Evolutionary conservation across 331 rosid genomes (phyloP).

Genomic region (Stylosanthes scabra): DNA sequence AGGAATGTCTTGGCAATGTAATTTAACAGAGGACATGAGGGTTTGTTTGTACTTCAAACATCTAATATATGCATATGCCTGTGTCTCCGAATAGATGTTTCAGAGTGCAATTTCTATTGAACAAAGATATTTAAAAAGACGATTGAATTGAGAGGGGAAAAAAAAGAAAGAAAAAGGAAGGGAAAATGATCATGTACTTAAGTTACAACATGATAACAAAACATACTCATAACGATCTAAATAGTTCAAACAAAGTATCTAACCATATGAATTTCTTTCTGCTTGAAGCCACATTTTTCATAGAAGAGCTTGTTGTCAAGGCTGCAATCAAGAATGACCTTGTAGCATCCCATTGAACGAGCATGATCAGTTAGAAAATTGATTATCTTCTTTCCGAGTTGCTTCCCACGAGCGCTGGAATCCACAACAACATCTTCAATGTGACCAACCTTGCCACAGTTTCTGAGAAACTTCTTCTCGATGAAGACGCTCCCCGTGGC

Average conservation of each 20-base stretch:
- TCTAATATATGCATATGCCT: too few relatives aligned
- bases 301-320: conserved; percentile 57
- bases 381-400: conserved; percentile 59
- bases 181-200: background rate
- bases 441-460: conserved; percentile 82
- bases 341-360: conserved; percentile 68
- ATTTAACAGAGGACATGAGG: background rate
- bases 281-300: conserved; percentile 80
- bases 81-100: background rate
- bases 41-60: background rate
- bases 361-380: conserved; percentile 72
- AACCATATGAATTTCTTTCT: conserved; percentile 73
- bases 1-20: background rate
- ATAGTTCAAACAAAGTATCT: conserved; percentile 58
- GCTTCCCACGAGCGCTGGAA: conserved; percentile 64
- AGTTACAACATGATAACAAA: too few relatives aligned
- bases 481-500: conserved; percentile 72
- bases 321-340: conserved; percentile 86
- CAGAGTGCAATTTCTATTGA: too few relatives aligned
- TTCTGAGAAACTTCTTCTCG: conserved; percentile 72
- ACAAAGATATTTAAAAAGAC: background rate
- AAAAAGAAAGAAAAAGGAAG: background rate
- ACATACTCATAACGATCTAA: too few relatives aligned
- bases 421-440: conserved; percentile 88
- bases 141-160: background rate